Conservation (phyloP, 2,329 filamentous ascomycete species). For the Fusarium stilboides region DNA sequence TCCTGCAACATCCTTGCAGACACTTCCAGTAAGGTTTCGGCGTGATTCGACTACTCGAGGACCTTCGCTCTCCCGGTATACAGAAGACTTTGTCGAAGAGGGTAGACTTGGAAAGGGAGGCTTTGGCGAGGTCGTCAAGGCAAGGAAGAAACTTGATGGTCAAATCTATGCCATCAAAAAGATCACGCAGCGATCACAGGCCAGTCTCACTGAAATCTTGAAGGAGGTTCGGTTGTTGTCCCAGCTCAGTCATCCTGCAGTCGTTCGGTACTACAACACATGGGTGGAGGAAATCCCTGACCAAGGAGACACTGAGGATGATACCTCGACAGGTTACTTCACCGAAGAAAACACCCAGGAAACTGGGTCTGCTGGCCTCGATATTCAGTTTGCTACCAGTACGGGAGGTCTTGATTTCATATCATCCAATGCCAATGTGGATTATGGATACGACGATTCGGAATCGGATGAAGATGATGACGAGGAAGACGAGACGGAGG, state of each 20-base stretch:
- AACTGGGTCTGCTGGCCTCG: slow-evolving; percentile 59
- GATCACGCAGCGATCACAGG: slow-evolving; percentile 85
- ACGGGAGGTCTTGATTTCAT: slow-evolving; percentile 93
- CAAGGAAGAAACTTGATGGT: slow-evolving; percentile 92
- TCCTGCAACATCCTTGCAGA: slow-evolving; percentile 61
- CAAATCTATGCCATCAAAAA: slow-evolving; percentile 98
- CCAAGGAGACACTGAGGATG: slow-evolving; percentile 68
- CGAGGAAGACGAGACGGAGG: slow-evolving; percentile 63
- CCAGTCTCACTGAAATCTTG: slow-evolving; percentile 84
- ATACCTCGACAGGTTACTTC: slow-evolving; percentile 67
- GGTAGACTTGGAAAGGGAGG: slow-evolving; percentile 92
- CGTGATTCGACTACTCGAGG: slow-evolving; percentile 73
- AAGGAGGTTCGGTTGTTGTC: slow-evolving; percentile 91
- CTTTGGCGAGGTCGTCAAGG: slow-evolving; percentile 96
- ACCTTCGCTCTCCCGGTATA: slow-evolving; percentile 79
- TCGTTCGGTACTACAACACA: slow-evolving; percentile 93
- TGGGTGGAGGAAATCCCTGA: slow-evolving; percentile 86
- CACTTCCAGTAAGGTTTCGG: slow-evolving; percentile 66
- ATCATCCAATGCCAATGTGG: slow-evolving; percentile 85
- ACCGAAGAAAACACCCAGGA: slow-evolving; percentile 55
- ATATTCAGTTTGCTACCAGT: slow-evolving; percentile 77
- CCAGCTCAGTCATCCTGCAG: slow-evolving; percentile 89
- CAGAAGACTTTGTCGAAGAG: slow-evolving; percentile 91
- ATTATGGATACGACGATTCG: slow-evolving; percentile 76
- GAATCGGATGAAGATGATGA: slow-evolving; percentile 63